phyloP scores from a whole-genome alignment of 2,329 filamentous ascomycete genomes.

The Botrytis hyacinthi region DNA sequence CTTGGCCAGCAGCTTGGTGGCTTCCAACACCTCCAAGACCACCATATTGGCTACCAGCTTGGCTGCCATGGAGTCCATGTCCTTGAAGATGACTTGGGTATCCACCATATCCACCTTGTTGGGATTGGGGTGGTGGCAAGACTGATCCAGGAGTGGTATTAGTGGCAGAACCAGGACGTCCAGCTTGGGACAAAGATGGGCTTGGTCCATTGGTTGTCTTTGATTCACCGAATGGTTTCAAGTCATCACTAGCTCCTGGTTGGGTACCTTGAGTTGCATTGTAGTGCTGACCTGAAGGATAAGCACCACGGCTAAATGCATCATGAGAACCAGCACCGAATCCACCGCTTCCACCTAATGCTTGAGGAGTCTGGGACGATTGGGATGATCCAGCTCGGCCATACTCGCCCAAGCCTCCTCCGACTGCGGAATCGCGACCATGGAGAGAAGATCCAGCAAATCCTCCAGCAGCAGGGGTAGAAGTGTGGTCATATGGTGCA shows the following conservation, averaged over 20 bases:
- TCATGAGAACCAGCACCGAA: slow-evolving; percentile 38
- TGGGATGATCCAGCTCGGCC: slow-evolving; percentile 39
- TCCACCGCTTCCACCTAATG: slow-evolving; percentile 36
- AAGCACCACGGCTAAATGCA: slow-evolving; percentile 38
- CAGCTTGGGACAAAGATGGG: slow-evolving; percentile 39
- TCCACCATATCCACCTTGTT: slow-evolving; percentile 39
- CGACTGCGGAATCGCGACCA: slow-evolving; percentile 39
- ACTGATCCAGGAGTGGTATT: slow-evolving; percentile 38
- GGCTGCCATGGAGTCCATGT: slow-evolving; percentile 39
- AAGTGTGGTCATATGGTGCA: slow-evolving; percentile 39
- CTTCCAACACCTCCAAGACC: slow-evolving; percentile 49
- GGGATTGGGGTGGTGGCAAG: slow-evolving; percentile 39
- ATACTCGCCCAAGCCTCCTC: slow-evolving; percentile 39
- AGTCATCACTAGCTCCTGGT: slow-evolving; percentile 37
- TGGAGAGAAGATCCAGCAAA: slow-evolving; percentile 38
- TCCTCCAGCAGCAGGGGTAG: slow-evolving; percentile 38
- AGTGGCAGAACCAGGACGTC: slow-evolving; percentile 41
- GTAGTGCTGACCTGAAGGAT: slow-evolving; percentile 39
- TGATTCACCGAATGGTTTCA: slow-evolving; percentile 41
- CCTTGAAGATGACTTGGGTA: slow-evolving; percentile 40
- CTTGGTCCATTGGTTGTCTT: slow-evolving; percentile 40
- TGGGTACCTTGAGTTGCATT: slow-evolving; percentile 37
- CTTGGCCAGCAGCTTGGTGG: slow-evolving; percentile 45
- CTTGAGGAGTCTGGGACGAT: slow-evolving; percentile 37
- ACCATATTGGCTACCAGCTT: slow-evolving; percentile 39